A percentile compares a stretch with the other conserved stretches of the same genome.
These are phyloP conservation scores for Dictyostelium capitatum DNA, from an alignment of 78 protist genomes.

Conservation along the genomic window DNA sequence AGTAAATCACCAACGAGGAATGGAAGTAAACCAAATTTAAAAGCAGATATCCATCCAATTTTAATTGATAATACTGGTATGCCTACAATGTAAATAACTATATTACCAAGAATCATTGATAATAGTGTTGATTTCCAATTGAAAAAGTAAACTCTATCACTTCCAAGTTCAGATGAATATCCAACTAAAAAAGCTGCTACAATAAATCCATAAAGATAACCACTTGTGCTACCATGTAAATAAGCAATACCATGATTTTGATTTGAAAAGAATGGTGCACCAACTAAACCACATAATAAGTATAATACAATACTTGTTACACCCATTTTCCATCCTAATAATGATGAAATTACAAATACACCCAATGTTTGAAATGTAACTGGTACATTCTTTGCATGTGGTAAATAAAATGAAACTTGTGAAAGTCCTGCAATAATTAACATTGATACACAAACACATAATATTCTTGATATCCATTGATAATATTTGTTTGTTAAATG, in stretches of 20 bases:
- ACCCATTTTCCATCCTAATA: conserved; percentile 72
- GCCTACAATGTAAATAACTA: conserved; percentile 44
- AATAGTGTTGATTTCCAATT: conserved; percentile 40
- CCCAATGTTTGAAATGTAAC: conserved; percentile 56
- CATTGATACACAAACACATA: background rate
- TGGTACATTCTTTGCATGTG: conserved; percentile 47
- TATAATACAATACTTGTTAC: background rate
- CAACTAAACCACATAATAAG: conserved; percentile 34
- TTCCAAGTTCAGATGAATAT: conserved; percentile 27
- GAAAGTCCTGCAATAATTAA: conserved; percentile 29
- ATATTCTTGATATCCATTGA: conserved; percentile 30
- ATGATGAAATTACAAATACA: conserved; percentile 37
- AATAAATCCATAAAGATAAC: conserved; percentile 47
- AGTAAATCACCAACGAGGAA: conserved; percentile 40
- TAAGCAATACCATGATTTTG: conserved; percentile 1
- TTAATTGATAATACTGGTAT: conserved; percentile 37
- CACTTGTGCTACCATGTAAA: conserved; percentile 35
- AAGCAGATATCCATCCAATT: background rate
- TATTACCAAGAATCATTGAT: conserved; percentile 33
- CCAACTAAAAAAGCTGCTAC: conserved; percentile 53
- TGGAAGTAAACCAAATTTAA: conserved; percentile 30
- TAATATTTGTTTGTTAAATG: background rate
- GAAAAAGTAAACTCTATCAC: conserved; percentile 42
- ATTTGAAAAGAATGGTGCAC: conserved; percentile 54
- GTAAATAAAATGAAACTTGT: conserved; percentile 38